A percentile compares a stretch with the other conserved stretches of the same genome.
Evolutionary conservation across 805 yeast genomes (phyloP).

Genomic region (Yarrowia keelungensis): DNA sequence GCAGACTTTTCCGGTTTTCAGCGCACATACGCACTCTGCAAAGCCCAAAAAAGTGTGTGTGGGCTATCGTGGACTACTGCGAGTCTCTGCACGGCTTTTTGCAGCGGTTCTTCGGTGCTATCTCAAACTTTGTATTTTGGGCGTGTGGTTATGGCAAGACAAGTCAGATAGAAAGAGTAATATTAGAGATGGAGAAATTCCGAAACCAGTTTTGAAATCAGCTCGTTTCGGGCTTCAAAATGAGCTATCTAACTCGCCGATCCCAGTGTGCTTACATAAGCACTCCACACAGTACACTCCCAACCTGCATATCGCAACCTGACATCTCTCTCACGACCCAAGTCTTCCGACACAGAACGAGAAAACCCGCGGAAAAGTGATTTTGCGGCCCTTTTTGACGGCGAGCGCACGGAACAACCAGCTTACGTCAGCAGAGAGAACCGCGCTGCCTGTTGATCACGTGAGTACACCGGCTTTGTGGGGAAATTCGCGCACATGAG

Average conservation of each 20-base stretch:
- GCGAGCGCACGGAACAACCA: too few relatives aligned
- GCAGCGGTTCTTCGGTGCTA: neutral
- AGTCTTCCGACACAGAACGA: neutral
- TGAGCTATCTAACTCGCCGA: too few relatives aligned
- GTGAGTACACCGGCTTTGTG: neutral
- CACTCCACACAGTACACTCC: neutral
- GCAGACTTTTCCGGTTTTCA: neutral
- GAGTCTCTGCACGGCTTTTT: neutral
- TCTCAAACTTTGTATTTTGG: conserved; percentile 15
- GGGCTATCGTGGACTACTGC: neutral
- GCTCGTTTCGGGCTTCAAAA: too few relatives aligned
- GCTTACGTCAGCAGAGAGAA: too few relatives aligned
- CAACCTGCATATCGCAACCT: conserved; percentile 32
- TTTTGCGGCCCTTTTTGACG: too few relatives aligned
- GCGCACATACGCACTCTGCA: neutral
- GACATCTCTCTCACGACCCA: conserved; percentile 22
- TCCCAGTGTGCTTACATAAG: too few relatives aligned
- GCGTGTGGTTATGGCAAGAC: neutral
- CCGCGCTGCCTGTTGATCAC: neutral
- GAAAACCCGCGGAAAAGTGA: too few relatives aligned
- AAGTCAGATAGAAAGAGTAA: neutral
- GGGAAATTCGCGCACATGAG: neutral
- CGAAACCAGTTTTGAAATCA: too few relatives aligned
- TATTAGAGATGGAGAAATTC: too few relatives aligned
- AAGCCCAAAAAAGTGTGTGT: neutral